Conservation (phyloP, 225 moss, liverwort and hornwort genomes). For the Takakia lepidozioides region DNA sequence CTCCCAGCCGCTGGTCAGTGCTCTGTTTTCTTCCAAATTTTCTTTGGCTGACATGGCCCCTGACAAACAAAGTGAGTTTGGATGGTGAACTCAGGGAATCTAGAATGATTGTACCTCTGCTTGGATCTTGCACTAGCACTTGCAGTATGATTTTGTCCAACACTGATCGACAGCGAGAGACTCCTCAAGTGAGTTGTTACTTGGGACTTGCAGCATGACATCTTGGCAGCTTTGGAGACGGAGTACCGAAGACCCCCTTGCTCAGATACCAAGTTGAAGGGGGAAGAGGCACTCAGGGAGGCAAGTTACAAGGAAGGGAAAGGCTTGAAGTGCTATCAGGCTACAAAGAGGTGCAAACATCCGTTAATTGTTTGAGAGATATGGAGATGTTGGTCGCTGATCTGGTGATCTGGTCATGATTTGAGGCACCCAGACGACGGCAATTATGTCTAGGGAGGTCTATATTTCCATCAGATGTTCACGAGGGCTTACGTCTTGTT, state of each 20-base stretch:
- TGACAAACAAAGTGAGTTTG: neutral
- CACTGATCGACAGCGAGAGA: neutral
- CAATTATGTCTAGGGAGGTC: neutral
- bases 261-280: conserved; percentile 15
- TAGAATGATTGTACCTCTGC: neutral
- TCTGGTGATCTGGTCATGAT: too few species aligned
- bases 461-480: neutral
- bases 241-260: conserved; percentile 33
- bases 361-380: too few species aligned
- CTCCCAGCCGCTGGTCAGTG: conserved; percentile 44
- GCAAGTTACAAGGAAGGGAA: conserved; percentile 50
- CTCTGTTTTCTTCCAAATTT: neutral
- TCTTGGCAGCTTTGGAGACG: conserved; percentile 45
- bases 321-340: conserved; percentile 58
- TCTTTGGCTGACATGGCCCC: neutral
- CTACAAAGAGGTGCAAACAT: conserved; percentile 63
- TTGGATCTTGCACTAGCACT: neutral
- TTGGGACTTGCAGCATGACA: conserved; percentile 31
- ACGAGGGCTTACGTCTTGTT: neutral
- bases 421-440: too few species aligned
- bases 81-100: neutral
- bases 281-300: conserved; percentile 31
- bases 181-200: neutral
- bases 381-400: too few species aligned
- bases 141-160: neutral